Conservation (phyloP, 2,329 filamentous ascomycete genomes). For the Pestalotiopsis sp. region DNA sequence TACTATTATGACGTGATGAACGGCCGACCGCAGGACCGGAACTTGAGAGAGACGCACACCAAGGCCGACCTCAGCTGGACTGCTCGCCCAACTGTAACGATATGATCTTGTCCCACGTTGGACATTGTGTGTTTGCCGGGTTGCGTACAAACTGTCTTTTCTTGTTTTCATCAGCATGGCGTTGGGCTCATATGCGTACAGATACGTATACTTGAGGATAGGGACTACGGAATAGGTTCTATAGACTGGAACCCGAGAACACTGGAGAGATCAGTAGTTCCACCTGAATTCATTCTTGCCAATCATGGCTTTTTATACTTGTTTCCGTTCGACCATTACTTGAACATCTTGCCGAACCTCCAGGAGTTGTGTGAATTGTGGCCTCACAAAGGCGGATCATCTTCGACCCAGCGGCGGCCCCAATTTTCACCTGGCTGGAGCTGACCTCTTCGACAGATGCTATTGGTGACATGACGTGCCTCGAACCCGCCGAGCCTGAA, state of each 20-base stretch:
- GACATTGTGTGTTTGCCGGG: not conserved
- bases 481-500: not conserved
- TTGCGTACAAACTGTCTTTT: not conserved
- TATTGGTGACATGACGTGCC: not conserved
- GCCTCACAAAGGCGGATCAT: not conserved
- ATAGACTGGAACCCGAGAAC: not conserved
- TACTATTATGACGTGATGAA: conserved; percentile 45
- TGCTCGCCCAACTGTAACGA: not conserved
- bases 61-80: not conserved
- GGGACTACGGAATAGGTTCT: not conserved
- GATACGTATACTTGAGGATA: not conserved
- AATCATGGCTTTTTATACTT: not conserved
- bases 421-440: not conserved
- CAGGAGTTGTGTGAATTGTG: not conserved
- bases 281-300: not conserved
- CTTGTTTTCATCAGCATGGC: not conserved
- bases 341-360: not conserved
- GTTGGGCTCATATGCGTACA: not conserved
- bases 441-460: not conserved
- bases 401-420: not conserved
- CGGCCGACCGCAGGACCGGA: not conserved
- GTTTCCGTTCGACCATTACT: not conserved
- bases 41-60: not conserved
- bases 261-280: not conserved
- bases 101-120: not conserved